These are phyloP conservation scores for Mortierella sp. DNA, from an alignment of 371 early-diverging fungal genomes.

Conservation along the genomic window DNA sequence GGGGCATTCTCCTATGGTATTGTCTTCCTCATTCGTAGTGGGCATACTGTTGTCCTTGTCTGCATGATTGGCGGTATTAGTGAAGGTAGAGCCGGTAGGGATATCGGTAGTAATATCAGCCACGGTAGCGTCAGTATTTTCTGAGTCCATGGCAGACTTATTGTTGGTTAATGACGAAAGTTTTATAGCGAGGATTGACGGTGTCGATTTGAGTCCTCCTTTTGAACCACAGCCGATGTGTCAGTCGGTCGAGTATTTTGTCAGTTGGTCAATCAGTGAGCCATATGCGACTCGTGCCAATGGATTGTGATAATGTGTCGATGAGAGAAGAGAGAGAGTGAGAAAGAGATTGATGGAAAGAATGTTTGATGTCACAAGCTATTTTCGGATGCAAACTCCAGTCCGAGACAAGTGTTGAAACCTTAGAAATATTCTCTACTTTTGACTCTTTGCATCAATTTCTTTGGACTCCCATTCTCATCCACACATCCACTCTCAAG, in stretches of 20 bases:
- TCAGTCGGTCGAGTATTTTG: too few species aligned
- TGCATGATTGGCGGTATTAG: background rate
- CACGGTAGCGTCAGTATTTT: background rate
- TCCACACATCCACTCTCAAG: too few species aligned
- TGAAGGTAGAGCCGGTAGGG: background rate
- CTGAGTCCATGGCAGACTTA: background rate
- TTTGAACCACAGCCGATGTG: background rate
- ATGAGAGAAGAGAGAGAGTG: background rate
- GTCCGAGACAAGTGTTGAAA: background rate
- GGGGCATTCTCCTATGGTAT: constrained; percentile 26
- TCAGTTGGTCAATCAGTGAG: background rate
- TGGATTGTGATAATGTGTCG: background rate
- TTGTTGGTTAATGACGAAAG: background rate
- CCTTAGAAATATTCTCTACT: background rate
- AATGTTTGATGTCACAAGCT: background rate
- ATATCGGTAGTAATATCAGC: background rate
- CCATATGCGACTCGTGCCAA: constrained; percentile 2
- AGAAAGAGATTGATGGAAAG: background rate
- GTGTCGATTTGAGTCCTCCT: background rate
- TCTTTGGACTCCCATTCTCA: too few species aligned
- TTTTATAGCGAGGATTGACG: background rate
- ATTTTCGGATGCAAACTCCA: background rate
- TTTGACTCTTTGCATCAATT: too few species aligned
- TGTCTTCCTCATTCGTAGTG: background rate
- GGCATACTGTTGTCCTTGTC: background rate